Conservation (phyloP, 306 rosid species). For the Begonia loranthoides region DNA sequence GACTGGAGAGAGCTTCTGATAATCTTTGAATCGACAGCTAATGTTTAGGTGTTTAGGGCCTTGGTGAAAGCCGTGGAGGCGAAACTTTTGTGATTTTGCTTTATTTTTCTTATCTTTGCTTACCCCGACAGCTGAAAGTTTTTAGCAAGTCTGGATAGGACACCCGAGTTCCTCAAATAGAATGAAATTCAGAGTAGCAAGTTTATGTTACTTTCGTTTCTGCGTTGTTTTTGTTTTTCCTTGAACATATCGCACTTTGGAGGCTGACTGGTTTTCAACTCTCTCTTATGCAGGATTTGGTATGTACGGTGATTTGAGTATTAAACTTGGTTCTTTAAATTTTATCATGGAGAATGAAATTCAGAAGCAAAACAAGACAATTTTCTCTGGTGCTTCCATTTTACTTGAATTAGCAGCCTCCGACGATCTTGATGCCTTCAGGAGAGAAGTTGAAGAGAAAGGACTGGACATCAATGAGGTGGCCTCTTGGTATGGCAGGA, state of each 20-base stretch:
- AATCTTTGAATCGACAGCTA: background rate
- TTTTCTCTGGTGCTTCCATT: slow-evolving; percentile 16
- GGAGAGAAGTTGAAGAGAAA: slow-evolving; percentile 39
- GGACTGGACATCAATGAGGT: slow-evolving; percentile 42
- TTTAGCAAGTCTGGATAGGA: no score
- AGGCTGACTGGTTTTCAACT: background rate
- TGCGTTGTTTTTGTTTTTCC: background rate
- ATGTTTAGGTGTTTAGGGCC: no score
- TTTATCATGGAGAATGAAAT: slow-evolving; percentile 38
- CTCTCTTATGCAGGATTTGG: slow-evolving; percentile 29
- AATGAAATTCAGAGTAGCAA: no score
- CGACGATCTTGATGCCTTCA: slow-evolving; percentile 53
- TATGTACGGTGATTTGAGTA: slow-evolving; percentile 50
- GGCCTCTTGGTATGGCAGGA: slow-evolving; percentile 72
- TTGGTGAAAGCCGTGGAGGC: no score
- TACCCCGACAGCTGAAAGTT: no score
- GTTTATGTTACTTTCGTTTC: no score
- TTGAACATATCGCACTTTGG: background rate
- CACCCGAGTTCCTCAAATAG: no score
- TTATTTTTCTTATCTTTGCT: no score
- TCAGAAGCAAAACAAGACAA: slow-evolving; percentile 27
- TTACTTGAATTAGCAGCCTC: slow-evolving; percentile 71
- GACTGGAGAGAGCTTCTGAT: background rate
- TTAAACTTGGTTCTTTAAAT: slow-evolving; percentile 25
- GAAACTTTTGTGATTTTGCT: no score